These are phyloP conservation scores for Lepraria neglecta DNA, from an alignment of 495 filamentous ascomycete genomes.

Conservation along the genomic window DNA sequence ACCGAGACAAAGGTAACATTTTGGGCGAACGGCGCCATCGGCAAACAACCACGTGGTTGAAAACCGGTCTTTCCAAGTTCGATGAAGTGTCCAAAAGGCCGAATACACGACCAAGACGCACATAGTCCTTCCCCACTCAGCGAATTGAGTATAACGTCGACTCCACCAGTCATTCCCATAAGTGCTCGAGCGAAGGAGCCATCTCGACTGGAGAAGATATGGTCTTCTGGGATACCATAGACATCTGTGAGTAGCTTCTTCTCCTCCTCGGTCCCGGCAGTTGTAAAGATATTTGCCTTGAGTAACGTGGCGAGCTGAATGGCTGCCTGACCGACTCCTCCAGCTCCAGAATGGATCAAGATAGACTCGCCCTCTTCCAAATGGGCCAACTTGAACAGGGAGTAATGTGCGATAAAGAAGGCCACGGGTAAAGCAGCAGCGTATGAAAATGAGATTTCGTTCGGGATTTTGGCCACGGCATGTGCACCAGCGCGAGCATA, in stretches of 20 bases:
- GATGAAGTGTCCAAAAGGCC: conserved; percentile 49
- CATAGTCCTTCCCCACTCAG: conserved; percentile 38
- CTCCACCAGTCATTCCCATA: conserved; percentile 47
- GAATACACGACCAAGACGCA: conserved; percentile 43
- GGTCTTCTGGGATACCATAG: conserved; percentile 18
- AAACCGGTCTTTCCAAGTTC: conserved; percentile 51
- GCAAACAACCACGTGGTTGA: conserved; percentile 34
- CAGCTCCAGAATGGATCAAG: conserved; percentile 54
- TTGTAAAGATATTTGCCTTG: conserved; percentile 20
- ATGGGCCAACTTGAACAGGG: background rate
- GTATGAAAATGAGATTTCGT: conserved; percentile 20
- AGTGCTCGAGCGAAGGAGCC: conserved; percentile 43
- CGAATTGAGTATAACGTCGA: conserved; percentile 62
- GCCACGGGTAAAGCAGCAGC: conserved; percentile 19
- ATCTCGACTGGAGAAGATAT: conserved; percentile 37
- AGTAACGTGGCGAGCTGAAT: conserved; percentile 52
- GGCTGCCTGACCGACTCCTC: conserved; percentile 57
- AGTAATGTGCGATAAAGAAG: conserved; percentile 22
- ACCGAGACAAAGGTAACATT: conserved; percentile 40
- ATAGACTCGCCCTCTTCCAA: conserved; percentile 46
- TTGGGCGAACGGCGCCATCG: conserved; percentile 37
- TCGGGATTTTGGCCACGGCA: conserved; percentile 23
- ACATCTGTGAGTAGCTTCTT: conserved; percentile 11
- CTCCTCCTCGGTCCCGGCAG: conserved; percentile 32
- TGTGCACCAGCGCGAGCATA: background rate